Evolutionary conservation across 768 basidiomycete species (phyloP).

Genomic region (Termitomyces titanicus): DNA sequence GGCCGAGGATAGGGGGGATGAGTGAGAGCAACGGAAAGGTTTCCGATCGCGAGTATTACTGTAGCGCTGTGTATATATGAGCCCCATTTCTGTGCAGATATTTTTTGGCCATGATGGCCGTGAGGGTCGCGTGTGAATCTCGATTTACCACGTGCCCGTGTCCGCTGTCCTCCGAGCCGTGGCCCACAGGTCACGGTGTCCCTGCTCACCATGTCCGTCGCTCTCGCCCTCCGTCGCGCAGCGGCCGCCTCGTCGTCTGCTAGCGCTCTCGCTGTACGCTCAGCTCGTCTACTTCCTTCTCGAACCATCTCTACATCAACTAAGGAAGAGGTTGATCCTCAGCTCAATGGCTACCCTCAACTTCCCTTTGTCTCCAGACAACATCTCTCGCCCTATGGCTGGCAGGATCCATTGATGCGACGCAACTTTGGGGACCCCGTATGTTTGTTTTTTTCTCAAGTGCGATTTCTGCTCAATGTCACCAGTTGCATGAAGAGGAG

Average conservation of each 20-base stretch:
- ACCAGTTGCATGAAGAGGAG: slow-evolving; percentile 75
- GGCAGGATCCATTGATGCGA: slow-evolving; percentile 74
- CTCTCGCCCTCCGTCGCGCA: slow-evolving; percentile 36
- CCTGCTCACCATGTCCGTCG: slow-evolving; percentile 30
- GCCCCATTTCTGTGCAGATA: slow-evolving; percentile 11
- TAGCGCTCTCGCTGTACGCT: slow-evolving; percentile 11
- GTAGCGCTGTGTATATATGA: slow-evolving; percentile 9
- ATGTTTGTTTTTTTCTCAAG: slow-evolving; percentile 8
- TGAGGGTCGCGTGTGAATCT: slow-evolving; percentile 18
- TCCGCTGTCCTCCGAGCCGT: slow-evolving; percentile 14
- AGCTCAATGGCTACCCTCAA: slow-evolving; percentile 70
- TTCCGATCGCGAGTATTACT: neutral
- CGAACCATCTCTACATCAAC: slow-evolving; percentile 32
- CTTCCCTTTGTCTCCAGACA: slow-evolving; percentile 68
- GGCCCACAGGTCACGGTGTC: slow-evolving; percentile 5
- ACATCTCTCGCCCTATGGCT: slow-evolving; percentile 58
- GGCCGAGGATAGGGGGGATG: slow-evolving; percentile 8
- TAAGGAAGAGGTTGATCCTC: slow-evolving; percentile 52
- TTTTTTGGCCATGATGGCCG: slow-evolving; percentile 26
- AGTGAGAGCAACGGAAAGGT: slow-evolving; percentile 12
- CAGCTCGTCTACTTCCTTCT: slow-evolving; percentile 5
- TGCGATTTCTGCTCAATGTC: slow-evolving; percentile 8
- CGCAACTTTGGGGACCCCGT: slow-evolving; percentile 83
- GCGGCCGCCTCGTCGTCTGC: slow-evolving; percentile 28
- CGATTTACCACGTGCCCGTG: slow-evolving; percentile 12